A percentile compares a stretch with the other conserved stretches of the same genome.
Conservation (phyloP, 495 filamentous ascomycete genomes). For the Aspergillus nanangensis region DNA sequence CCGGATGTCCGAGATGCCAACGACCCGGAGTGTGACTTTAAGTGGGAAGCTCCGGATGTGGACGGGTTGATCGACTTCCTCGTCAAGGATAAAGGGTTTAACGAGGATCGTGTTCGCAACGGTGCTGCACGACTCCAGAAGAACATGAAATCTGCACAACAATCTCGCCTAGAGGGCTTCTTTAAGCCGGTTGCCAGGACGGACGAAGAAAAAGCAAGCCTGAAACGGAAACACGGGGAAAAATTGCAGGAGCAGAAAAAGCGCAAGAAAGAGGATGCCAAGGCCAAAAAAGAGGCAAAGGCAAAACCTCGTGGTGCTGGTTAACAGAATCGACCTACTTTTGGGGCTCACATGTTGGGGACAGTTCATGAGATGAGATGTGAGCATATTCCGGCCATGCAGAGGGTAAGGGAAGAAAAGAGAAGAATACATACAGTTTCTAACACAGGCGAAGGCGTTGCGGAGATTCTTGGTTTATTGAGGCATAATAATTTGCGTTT, state of each 20-base stretch:
- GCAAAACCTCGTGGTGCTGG: constrained; percentile 73
- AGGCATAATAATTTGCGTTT: no score
- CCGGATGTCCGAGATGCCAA: constrained; percentile 86
- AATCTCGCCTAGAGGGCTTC: constrained; percentile 91
- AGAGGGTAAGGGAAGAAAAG: no score
- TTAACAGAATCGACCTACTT: constrained; percentile 19
- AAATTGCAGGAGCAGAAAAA: constrained; percentile 88
- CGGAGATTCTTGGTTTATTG: no score
- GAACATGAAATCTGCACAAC: constrained; percentile 82
- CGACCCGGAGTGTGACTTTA: constrained; percentile 87
- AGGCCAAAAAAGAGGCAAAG: constrained; percentile 85
- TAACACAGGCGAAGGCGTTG: no score
- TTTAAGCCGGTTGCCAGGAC: constrained; percentile 93
- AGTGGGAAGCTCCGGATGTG: constrained; percentile 90
- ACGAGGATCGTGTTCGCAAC: constrained; percentile 81
- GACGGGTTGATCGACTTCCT: constrained; percentile 86
- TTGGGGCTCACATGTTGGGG: no score
- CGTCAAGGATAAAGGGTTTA: constrained; percentile 93
- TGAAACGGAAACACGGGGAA: constrained; percentile 92
- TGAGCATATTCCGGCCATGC: no score
- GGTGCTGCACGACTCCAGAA: constrained; percentile 76
- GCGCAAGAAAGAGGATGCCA: constrained; percentile 83
- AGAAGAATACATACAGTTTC: no score
- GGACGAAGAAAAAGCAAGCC: constrained; percentile 68
- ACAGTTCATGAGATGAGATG: no score